Conservation (phyloP, 2,329 filamentous ascomycete species). For the Botrytis deweyae region DNA sequence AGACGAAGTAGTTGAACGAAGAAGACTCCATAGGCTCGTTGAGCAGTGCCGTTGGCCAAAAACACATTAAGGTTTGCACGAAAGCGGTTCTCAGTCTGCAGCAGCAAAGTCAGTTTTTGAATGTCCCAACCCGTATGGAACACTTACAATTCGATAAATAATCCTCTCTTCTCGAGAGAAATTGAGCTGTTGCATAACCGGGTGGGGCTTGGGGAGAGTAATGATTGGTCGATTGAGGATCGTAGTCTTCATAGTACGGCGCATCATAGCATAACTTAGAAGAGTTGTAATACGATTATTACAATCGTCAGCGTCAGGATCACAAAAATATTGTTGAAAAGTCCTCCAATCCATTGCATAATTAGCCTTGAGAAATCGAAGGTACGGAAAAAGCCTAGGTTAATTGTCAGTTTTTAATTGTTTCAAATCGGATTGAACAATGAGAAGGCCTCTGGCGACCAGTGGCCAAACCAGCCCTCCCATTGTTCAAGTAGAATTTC, state of each 20-base stretch:
- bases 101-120: slow-evolving; percentile 17
- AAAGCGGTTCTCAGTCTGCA: slow-evolving; percentile 42
- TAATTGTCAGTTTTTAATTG: slow-evolving; percentile 19
- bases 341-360: slow-evolving; percentile 34
- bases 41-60: slow-evolving; percentile 28
- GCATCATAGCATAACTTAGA: slow-evolving; percentile 48
- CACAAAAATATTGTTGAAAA: slow-evolving; percentile 37
- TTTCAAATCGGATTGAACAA: slow-evolving; percentile 5
- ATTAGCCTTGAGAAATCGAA: slow-evolving; percentile 38
- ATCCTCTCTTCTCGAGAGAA: slow-evolving; percentile 53
- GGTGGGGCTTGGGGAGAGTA: slow-evolving; percentile 50
- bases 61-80: slow-evolving; percentile 34
- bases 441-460: background rate
- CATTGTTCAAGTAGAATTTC: background rate
- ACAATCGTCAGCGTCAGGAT: slow-evolving; percentile 30
- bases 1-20: slow-evolving; percentile 39
- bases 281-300: slow-evolving; percentile 31
- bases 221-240: slow-evolving; percentile 55
- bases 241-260: slow-evolving; percentile 53
- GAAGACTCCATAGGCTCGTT: slow-evolving; percentile 31
- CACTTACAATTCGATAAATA: slow-evolving; percentile 55
- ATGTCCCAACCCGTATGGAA: slow-evolving; percentile 29
- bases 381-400: slow-evolving; percentile 37
- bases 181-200: slow-evolving; percentile 45
- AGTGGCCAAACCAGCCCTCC: background rate